Percentiles rank a stretch among this genome's conserved stretches.
Conservation (phyloP, 805 yeast species). For the Isabelozyma heimii region DNA sequence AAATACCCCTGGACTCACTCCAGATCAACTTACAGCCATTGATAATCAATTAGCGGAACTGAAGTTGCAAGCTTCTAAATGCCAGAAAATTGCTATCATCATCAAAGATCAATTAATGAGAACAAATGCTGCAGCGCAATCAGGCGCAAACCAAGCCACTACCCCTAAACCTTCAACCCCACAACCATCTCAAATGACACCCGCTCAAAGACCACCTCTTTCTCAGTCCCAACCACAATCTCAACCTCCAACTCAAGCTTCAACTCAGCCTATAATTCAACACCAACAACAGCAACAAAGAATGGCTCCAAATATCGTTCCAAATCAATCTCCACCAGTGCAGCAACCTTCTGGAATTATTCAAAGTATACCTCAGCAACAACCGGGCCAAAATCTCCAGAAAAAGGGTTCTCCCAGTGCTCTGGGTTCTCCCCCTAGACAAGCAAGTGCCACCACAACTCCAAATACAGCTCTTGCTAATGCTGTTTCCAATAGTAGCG, state of each 20-base stretch:
- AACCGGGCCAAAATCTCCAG: background rate
- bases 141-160: background rate
- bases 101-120: conserved; percentile 42
- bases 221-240: background rate
- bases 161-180: background rate
- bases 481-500: background rate
- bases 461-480: conserved; percentile 4
- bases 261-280: background rate
- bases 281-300: conserved; percentile 1
- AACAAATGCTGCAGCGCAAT: conserved; percentile 17
- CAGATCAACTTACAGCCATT: conserved; percentile 44
- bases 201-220: background rate
- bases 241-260: background rate
- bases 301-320: background rate
- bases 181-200: background rate
- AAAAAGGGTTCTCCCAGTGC: background rate
- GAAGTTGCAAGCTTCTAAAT: conserved; percentile 46
- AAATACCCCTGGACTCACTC: conserved; percentile 39
- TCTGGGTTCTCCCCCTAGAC: background rate
- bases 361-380: background rate
- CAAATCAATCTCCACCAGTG: conserved; percentile 8
- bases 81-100: conserved; percentile 48
- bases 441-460: conserved; percentile 3
- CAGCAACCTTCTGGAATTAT: conserved; percentile 1
- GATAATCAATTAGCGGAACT: conserved; percentile 49